Evolutionary conservation across 2,329 filamentous ascomycete genomes (phyloP).

Genomic region (Falciphora oryzae): DNA sequence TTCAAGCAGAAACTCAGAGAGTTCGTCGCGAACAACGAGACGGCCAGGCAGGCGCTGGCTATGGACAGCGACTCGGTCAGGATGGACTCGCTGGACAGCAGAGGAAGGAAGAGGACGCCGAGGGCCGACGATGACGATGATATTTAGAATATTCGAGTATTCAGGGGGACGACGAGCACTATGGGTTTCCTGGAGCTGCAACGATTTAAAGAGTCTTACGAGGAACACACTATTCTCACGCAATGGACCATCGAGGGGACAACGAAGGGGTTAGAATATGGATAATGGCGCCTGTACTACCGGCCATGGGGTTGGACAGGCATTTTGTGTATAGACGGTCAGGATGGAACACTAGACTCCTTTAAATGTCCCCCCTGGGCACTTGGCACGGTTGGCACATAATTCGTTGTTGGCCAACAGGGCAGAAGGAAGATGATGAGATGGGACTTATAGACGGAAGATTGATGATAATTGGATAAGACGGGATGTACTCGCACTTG

Average conservation of each 20-base stretch:
- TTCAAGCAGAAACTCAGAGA: conserved; percentile 87
- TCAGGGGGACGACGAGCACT: background rate
- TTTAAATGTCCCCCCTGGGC: background rate
- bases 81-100: conserved; percentile 55
- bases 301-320: background rate
- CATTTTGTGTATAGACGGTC: conserved; percentile 1
- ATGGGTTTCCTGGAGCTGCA: background rate
- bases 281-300: background rate
- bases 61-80: conserved; percentile 58
- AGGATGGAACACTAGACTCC: background rate
- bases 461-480: background rate
- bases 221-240: conserved; percentile 1
- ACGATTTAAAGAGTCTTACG: background rate
- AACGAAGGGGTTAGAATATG: background rate
- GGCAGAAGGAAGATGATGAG: background rate
- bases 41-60: conserved; percentile 73
- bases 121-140: conserved; percentile 54
- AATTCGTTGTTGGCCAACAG: background rate
- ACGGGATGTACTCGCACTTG: too few species aligned
- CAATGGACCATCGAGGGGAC: background rate
- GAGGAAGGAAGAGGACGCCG: conserved; percentile 45
- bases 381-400: background rate
- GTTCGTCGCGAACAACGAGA: conserved; percentile 83
- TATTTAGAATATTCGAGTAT: conserved; percentile 33
- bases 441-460: background rate